Base-by-base conservation (phyloP, 2,329 filamentous ascomycete species). In the Neopestalotiopsis sp. region DNA sequence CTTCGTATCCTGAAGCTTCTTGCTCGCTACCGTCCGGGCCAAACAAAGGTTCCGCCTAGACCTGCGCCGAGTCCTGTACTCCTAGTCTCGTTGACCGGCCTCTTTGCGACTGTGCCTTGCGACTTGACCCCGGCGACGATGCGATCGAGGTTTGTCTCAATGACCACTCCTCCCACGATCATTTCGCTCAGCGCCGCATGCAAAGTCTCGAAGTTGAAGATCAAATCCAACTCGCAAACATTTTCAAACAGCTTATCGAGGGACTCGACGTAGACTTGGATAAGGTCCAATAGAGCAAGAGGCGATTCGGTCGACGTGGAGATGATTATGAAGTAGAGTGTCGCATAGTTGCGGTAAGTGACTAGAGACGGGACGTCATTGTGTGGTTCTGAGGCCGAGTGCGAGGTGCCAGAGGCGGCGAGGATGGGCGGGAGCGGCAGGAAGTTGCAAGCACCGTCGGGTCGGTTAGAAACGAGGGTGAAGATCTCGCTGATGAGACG, bases 131-230 rank as follows among this genome's bases (percentile, higher is more conserved):
- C 95, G 42, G 93, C 88, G 4, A 98, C 93, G 67, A 98, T 96
- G 79, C 91, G 91, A 69, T 97, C 94, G 70, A 97, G 82, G 75
- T 92, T 94, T 40, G 95, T 98, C 84, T 98, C 95, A 30, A 98
- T 91, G 17, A 98, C 95, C 14, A 98, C 94, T 1, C 95, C 95
- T 14, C 95, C 95, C 17, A 97, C 93, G 68, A 98, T 92, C 94
- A 98, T 97, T 85, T 98, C 95, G 69, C 90, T 91, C 10, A 98
- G 84, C 17, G 94, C 91, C 9, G 95, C 93, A 84, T 99, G 96
- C 76, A 99, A 86, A 17, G 94, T 97, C 86, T 99, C 96, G 75
- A 97, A 99, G 79, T 98, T 98, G 85, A 99, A 99, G 80, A 99
- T 99, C 74, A 99, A 87, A 81, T 99, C 95, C 68, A 99, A 86